Conservation (phyloP, 192 early-diverging fungal genomes). For the Backusella circina region DNA sequence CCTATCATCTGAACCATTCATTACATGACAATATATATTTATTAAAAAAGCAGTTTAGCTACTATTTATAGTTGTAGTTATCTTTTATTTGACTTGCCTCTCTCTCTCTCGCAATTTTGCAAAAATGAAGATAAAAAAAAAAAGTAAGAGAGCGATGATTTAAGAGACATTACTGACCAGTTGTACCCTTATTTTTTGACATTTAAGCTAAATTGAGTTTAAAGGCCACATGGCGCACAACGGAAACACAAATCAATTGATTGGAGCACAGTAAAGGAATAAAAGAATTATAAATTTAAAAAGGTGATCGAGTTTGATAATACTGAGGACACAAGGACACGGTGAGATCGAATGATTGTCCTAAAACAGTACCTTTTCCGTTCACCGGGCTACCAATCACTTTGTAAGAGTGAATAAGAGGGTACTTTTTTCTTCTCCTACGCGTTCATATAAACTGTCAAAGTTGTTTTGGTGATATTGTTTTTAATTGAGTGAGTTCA, state of each 20-base stretch:
- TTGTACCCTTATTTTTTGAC: not conserved
- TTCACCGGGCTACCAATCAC: not conserved
- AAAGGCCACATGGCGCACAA: conserved; percentile 1
- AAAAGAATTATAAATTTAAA: not conserved
- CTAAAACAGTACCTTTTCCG: conserved; percentile 3
- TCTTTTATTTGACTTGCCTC: not conserved
- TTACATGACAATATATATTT: not conserved
- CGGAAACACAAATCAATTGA: not conserved
- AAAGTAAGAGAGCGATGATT: not conserved
- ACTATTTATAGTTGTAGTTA: not conserved
- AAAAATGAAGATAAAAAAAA: not conserved
- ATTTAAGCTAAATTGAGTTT: not conserved
- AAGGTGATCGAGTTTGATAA: not conserved
- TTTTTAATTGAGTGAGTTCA: too few relatives aligned
- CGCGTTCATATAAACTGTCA: not conserved
- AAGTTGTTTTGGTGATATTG: not conserved
- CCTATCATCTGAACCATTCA: not conserved
- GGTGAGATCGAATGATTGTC: not conserved
- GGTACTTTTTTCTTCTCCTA: not conserved
- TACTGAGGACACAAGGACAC: not conserved
- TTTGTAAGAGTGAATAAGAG: not conserved
- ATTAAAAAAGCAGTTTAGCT: not conserved
- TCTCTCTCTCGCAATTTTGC: not conserved
- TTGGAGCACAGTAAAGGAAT: not conserved
- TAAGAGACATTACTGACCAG: not conserved